phyloP scores from a whole-genome alignment of 805 yeast genomes.

The Tanozyma kutaoensis region DNA sequence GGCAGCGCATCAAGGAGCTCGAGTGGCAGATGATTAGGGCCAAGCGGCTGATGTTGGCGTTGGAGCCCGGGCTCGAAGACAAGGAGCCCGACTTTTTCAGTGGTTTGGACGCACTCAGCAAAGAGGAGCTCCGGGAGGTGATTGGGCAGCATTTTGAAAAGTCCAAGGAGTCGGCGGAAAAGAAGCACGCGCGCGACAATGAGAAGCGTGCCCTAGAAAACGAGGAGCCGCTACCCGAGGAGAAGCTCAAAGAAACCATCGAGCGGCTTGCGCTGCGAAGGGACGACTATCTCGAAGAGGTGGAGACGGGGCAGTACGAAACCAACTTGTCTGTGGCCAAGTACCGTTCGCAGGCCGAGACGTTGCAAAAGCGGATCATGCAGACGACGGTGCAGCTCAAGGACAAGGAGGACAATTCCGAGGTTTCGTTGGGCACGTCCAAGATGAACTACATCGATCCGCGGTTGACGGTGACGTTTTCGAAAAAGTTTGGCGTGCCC shows the following conservation, averaged over 20 bases:
- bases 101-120: constrained; percentile 53
- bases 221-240: constrained; percentile 39
- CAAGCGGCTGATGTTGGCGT: constrained; percentile 54
- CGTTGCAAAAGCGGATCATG: constrained; percentile 55
- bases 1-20: constrained; percentile 66
- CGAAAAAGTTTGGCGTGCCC: constrained; percentile 79
- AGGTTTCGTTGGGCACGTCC: constrained; percentile 85
- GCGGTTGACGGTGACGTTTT: constrained; percentile 75
- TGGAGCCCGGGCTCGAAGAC: constrained; percentile 42
- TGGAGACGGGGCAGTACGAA: constrained; percentile 42
- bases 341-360: constrained; percentile 55
- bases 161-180: constrained; percentile 49
- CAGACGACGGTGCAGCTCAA: constrained; percentile 64
- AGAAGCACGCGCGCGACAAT: constrained; percentile 63
- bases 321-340: constrained; percentile 53
- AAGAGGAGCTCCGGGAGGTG: constrained; percentile 49
- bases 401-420: constrained; percentile 89
- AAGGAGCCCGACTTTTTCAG: constrained; percentile 47
- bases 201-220: constrained; percentile 54
- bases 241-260: constrained; percentile 41
- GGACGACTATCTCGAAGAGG: constrained; percentile 41
- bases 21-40: constrained; percentile 71
- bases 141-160: constrained; percentile 48
- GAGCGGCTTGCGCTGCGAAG: constrained; percentile 21
- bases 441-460: constrained; percentile 95